Evolutionary conservation across 2,329 filamentous ascomycete genomes (phyloP), one percentile per base, ranked within the genome.

Genomic region (Cladosporium sp.): DNA sequence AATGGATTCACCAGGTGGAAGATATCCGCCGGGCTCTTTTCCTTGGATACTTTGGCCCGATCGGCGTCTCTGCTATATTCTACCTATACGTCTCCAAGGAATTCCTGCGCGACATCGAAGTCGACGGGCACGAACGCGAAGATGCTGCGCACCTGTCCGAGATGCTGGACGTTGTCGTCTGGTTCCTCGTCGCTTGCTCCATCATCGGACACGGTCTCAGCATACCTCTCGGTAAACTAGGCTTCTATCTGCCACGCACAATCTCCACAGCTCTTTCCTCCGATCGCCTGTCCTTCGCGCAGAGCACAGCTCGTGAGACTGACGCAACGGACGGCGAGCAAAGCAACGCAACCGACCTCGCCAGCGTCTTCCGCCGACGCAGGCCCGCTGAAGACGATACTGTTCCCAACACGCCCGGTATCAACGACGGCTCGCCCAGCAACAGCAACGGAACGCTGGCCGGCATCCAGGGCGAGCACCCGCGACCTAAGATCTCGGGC

Each of bases 41-140:
- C 68, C 89, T 94, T 7, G 92, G 92, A 0, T 96, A 96, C 77
- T 97, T 97, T 64, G 92, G 92, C 0, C 92, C 92, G 0, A 92
- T 97, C 58, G 92, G 93, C 2, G 92, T 96, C 1, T 90, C 89
- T 15, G 92, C 91, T 1, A 83, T 96, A 19, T 97, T 96, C 71
- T 96, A 97, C 70, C 80, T 97, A 5, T 95, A 92, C 68, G 79
- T 96, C 61, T 87, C 84, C 40, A 73, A 89, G 1, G 89, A 96
- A 22, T 96, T 92, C 61, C 78, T 97, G 2, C 69, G 72, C 6
- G 69, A 76, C 3, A 73, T 86, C 58, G 83, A 80, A 0, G 82
- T 85, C 7, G 76, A 89, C 55, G 86, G 84, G 0, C 69, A 81
- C 34, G 75, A 84, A 14, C 80, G 90, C 28, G 77, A 80, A 37